Evolutionary conservation across 176 grass and related monocot species (phyloP), one percentile per base, ranked within the genome.

Genomic region (Dactylis glomerata): DNA sequence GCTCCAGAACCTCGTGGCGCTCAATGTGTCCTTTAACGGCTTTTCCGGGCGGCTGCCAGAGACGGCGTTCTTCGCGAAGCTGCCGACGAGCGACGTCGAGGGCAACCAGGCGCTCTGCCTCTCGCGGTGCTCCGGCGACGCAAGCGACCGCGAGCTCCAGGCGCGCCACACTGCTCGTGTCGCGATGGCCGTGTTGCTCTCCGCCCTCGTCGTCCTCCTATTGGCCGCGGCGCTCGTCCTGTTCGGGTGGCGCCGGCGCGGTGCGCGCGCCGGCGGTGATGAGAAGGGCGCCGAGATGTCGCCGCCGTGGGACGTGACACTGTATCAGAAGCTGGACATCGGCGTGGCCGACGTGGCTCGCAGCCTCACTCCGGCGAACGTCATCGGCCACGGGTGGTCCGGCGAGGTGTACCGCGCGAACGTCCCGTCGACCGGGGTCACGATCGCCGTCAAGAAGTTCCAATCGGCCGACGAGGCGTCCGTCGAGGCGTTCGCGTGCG

Each of bases 311-410:
- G 87, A 92, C 52, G 88, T 97, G 8, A 97, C 95, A 28, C 88
- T 97, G 75, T 91, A 94, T 83, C 92, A 92, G 84, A 97, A 97
- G 92, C 86, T 89, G 54, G 95, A 94, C 73, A 97, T 97, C 74
- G 63, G 89, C 0, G 82, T 97, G 3, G 86, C 76, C 16, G 95
- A 97, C 10, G 90, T 94, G 63, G 86, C 75, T 0, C 84, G 82
- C 14, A 89, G 71, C 74, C 88, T 97, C 5, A 97, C 90, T 20
- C 73, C 86, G 22, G 88, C 78, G 41, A 97, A 97, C 87, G 79
- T 87, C 11, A 69, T 97, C 22, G 92, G 92, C 0, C 88, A 81
- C 2, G 92, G 92, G 3, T 97, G 95, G 95, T 94, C 92, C 22
- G 92, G 92, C 5, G 47, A 76, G 9, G 92, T 97, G 68, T 97